Evolutionary conservation across 495 filamentous ascomycete genomes (phyloP), one percentile per base, ranked within the genome.

Genomic region (Talaromyces thailandensis): DNA sequence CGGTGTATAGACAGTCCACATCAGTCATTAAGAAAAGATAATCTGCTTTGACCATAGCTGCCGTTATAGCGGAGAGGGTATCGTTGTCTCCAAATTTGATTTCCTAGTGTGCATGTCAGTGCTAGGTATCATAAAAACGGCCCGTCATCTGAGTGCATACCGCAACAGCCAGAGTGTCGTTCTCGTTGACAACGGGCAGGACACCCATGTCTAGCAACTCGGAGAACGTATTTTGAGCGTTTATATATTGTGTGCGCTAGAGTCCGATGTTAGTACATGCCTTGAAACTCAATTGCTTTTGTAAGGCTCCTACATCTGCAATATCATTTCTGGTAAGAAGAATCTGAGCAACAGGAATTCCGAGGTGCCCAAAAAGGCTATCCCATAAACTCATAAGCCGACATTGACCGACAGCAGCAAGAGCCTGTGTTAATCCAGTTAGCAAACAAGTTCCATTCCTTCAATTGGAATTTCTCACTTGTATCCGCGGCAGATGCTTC

Each of bases 51-150:
- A 97, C 89, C 91, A 97, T 96, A 55, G 89, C 95, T 5, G 94
- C 93, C 2, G 94, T 96, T 66, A 98, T 96, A 45, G 95, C 94
- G 32, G 91, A 95, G 29, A 98, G 78, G 14, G 94, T 98, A 75
- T 98, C 94, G 67, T 98, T 98, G 77, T 98, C 94, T 64, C 94
- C 94, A 68, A 98, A 98, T 82, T 98, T 98, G 72, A 98, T 98
- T 84, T 98, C 94, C 81, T 86, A 59, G 18, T 43, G n/a, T 4
- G 2, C n/a, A n/a, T 28, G 29, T 31, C 11, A 56, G 31, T 4
- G 56, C n/a, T n/a, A n/a, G n/a, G n/a, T n/a, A n/a, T n/a, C n/a
- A n/a, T n/a, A n/a, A n/a, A n/a, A n/a, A n/a, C n/a, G n/a, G n/a
- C n/a, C n/a, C n/a, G n/a, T n/a, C n/a, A n/a, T n/a, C n/a, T n/a